Base-by-base conservation (phyloP, 768 basidiomycete species). In the Rhizopogon salebrosus region DNA sequence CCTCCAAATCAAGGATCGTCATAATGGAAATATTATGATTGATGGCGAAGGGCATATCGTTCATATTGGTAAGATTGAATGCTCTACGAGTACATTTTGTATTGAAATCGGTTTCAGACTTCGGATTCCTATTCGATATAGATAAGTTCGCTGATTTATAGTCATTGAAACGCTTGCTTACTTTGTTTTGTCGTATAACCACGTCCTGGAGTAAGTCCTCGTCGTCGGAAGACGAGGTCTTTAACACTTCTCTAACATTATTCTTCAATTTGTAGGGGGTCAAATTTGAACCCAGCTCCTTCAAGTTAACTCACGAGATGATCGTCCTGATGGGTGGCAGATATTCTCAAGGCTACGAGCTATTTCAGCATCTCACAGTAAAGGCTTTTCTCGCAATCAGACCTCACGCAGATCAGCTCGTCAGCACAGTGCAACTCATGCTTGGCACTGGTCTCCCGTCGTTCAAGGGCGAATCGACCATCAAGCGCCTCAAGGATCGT, bases 1-100 rank as follows among this genome's bases (percentile, higher is more conserved):
- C 59, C 71, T 98, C 40, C 97, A 99, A 69, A 95, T 99, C 74
- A 99, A 99, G 72, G 97, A 99, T 65, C 75, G 97, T 36, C 97
- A 99, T 68, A 99, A 99, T 63, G 97, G 97, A 26, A 99, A 99
- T 67, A 98, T 99, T 65, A 98, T 99, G 95, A 95, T 99, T 54
- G 97, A 98, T 65, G 93, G 89, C 2, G 91, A 95, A 54, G 97
- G 97, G 0, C 95, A 98, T 65, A 95, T 99, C 54, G 81, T 98
- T 4, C 97, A 99, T 66, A 82, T 99, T 60, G 95, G 94, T 93
- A 54, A 39, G 85, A 65, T 16, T 50, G 37, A 20, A 36, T 26
- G 16, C n/a, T 37, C 14, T 45, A 34, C 29, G 13, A 35, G 18
- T 48, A n/a, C 16, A 7, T 13, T 10, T 14, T 14, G 3, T 26